Percentiles rank a stretch among this genome's conserved stretches.
Conservation (phyloP, 495 filamentous ascomycete genomes). For the Trichoderma erinaceum region DNA sequence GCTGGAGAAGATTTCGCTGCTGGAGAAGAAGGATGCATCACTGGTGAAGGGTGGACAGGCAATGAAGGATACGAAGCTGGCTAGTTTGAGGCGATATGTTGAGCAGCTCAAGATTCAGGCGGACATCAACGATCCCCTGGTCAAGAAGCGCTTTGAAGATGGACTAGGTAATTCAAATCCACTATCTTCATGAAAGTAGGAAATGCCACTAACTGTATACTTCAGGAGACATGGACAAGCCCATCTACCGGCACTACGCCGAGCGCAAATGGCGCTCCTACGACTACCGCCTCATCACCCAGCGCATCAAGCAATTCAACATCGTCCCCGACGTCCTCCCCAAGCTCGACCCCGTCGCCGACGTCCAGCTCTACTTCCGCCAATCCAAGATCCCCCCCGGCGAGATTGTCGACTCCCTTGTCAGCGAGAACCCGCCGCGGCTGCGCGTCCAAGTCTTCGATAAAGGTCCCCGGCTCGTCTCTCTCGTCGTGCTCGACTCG, state of each 20-base stretch:
- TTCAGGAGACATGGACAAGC: conserved; percentile 88
- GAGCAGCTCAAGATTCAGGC: conserved; percentile 81
- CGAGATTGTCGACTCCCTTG: conserved; percentile 62
- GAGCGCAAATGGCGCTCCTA: conserved; percentile 72
- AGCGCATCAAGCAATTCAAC: conserved; percentile 82
- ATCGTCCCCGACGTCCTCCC: conserved; percentile 92
- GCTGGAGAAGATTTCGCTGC: conserved; percentile 50
- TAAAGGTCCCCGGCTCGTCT: conserved; percentile 70
- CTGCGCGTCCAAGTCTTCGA: conserved; percentile 82
- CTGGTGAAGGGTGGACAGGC: conserved; percentile 52
- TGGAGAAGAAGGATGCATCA: conserved; percentile 53
- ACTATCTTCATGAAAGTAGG: conserved; percentile 5
- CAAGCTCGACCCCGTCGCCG: conserved; percentile 67
- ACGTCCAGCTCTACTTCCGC: conserved; percentile 74
- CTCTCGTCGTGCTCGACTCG: conserved; percentile 77
- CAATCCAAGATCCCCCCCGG: conserved; percentile 63
- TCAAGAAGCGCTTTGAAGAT: conserved; percentile 94
- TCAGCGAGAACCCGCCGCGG: conserved; percentile 63
- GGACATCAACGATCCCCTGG: conserved; percentile 91
- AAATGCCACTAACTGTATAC: conserved; percentile 9
- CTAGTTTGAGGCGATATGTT: conserved; percentile 65
- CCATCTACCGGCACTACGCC: conserved; percentile 88
- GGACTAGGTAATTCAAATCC: conserved; percentile 56
- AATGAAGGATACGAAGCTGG: conserved; percentile 57
- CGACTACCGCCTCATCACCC: conserved; percentile 70